Evolutionary conservation across 768 basidiomycete species (phyloP), one percentile per base, ranked within the genome.

Genomic region (Suillus hirtellus): DNA sequence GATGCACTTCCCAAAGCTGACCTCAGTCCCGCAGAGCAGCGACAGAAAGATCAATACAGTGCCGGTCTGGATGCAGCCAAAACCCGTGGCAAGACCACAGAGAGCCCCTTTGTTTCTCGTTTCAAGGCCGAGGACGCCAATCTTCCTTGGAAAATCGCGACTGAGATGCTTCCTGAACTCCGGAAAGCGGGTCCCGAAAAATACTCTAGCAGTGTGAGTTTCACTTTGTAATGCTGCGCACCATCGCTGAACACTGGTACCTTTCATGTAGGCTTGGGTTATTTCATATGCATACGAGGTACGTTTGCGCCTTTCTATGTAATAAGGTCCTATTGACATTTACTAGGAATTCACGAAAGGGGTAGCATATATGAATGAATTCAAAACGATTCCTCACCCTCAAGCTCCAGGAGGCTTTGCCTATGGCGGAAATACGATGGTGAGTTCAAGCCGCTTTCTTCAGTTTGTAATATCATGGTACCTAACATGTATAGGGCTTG

Each of bases 41-140:
- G 65, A 37, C 77, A 81, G 59, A 76, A 75, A 60, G 66, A 66
- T 7, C 78, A 80, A 63, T 80, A 79, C 60, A 64, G 69, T 12
- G 69, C 68, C 3, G 71, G 72, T 7, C 63, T 79, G 4, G 64
- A 72, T 40, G 50, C 53, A 15, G 42, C 61, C n/a, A 72, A 72
- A 35, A 71, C 73, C 11, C 63, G 72, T 60, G 24, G 42, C 19
- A 27, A 65, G 58, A 34, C 50, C 14, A 8, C 2, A 14, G 12
- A 15, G 7, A n/a, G 47, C 27, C 37, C 37, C 10, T n/a, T 0
- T 15, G 8, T 40, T 19, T 4, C 9, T 7, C 15, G 0, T 44
- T 31, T 35, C 44, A 19, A 17, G 4, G 19, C 37, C 2, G 15
- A 7, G 1, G 31, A 61, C 3, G 59, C 46, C 8, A 63, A 47